Conservation (phyloP, 352 stramenopile genomes). For the Globisporangium cystogenes region DNA sequence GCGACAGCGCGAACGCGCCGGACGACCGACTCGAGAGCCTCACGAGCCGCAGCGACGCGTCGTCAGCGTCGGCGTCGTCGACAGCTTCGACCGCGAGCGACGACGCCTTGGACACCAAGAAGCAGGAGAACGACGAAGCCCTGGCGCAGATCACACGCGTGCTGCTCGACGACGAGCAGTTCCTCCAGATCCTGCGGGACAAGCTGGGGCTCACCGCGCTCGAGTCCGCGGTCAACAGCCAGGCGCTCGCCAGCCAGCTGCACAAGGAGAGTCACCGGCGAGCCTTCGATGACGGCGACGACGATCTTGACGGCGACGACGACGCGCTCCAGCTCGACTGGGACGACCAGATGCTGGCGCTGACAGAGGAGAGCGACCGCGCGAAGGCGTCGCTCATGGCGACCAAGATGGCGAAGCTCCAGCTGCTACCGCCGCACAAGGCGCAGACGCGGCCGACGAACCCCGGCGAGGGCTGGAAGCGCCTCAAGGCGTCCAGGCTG, state of each 20-base stretch:
- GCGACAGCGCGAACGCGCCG: constrained; percentile 2
- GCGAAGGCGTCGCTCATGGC: constrained; percentile 43
- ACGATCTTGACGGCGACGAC: constrained; percentile 14
- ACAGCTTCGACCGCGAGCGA: not conserved
- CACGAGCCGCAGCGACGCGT: constrained; percentile 8
- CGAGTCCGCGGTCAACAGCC: constrained; percentile 2
- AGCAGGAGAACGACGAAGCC: constrained; percentile 19
- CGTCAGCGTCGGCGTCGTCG: constrained; percentile 4
- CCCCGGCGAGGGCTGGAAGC: constrained; percentile 69
- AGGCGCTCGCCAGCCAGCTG: not conserved
- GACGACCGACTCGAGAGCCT: constrained; percentile 10
- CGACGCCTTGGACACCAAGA: constrained; percentile 15
- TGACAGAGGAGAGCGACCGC: constrained; percentile 46
- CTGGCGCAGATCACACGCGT: constrained; percentile 26
- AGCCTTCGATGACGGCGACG: not conserved
- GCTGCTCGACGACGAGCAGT: constrained; percentile 55
- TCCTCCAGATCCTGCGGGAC: constrained; percentile 43
- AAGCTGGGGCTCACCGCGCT: constrained; percentile 47
- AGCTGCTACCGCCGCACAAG: constrained; percentile 25
- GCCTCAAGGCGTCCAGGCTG: constrained; percentile 48
- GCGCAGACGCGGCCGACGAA: constrained; percentile 10
- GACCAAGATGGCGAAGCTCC: constrained; percentile 53
- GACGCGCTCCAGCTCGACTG: constrained; percentile 38
- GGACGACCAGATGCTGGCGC: constrained; percentile 28
- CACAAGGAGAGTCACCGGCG: constrained; percentile 2